These are phyloP conservation scores for Salix viminalis DNA, from an alignment of 345 rosid genomes.

Conservation along the genomic window DNA sequence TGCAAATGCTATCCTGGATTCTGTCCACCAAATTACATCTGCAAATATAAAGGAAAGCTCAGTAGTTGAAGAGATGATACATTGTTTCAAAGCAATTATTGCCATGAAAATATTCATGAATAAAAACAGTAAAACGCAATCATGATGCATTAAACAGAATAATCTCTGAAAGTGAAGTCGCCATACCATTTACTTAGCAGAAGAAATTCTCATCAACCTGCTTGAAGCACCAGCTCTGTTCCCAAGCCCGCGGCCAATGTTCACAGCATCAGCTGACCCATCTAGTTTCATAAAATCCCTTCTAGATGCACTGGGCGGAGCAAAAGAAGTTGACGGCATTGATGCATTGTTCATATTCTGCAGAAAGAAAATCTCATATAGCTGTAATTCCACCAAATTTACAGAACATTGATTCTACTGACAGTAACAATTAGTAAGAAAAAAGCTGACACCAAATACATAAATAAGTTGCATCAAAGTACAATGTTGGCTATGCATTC, in stretches of 20 bases:
- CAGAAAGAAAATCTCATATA: conserved; percentile 9
- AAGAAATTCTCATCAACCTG: conserved; percentile 37
- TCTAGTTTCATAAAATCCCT: conserved; percentile 26
- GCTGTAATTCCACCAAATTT: neutral
- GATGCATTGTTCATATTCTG: conserved; percentile 25
- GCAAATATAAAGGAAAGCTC: neutral
- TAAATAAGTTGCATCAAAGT: neutral
- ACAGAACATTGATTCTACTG: neutral
- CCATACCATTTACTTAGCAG: conserved; percentile 26
- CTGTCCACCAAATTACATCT: conserved; percentile 17
- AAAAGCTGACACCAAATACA: neutral
- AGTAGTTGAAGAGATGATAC: neutral
- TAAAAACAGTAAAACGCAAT: neutral
- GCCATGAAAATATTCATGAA: neutral
- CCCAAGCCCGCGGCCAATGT: conserved; percentile 17
- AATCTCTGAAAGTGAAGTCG: neutral
- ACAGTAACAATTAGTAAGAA: neutral
- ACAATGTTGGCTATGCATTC: neutral
- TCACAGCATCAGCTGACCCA: conserved; percentile 22
- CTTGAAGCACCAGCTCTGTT: conserved; percentile 29
- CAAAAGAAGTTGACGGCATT: conserved; percentile 26
- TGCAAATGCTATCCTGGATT: conserved; percentile 3
- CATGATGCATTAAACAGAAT: neutral
- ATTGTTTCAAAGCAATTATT: neutral
- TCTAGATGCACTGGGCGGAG: conserved; percentile 16